Conservation (phyloP, 768 basidiomycete genomes). For the Leccinum incarnatum region DNA sequence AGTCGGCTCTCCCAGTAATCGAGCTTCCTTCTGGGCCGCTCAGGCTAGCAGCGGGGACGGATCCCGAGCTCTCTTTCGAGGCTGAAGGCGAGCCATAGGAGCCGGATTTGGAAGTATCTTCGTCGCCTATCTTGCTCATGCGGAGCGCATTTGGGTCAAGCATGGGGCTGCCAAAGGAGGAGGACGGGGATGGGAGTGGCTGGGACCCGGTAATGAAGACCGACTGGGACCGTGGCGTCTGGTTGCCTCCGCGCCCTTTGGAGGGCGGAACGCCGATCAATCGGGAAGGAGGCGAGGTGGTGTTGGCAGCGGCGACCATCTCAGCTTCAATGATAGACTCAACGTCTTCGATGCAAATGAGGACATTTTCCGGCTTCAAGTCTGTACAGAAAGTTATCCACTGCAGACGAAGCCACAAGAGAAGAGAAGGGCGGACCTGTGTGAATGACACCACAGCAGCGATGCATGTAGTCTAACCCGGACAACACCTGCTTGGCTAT, state of each 20-base stretch:
- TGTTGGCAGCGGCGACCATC: slow-evolving; percentile 45
- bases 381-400: slow-evolving; percentile 43
- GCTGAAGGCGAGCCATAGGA: slow-evolving; percentile 27
- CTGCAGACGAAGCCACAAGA: background rate
- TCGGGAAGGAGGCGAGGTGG: slow-evolving; percentile 45
- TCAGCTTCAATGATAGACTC: slow-evolving; percentile 89
- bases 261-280: slow-evolving; percentile 92
- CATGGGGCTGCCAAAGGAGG: slow-evolving; percentile 69
- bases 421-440: slow-evolving; percentile 52
- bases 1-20: slow-evolving; percentile 29
- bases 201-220: slow-evolving; percentile 90
- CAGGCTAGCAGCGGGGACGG: slow-evolving; percentile 7
- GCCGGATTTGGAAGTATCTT: slow-evolving; percentile 35
- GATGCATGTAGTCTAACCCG: slow-evolving; percentile 97
- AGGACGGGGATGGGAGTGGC: slow-evolving; percentile 84
- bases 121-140: slow-evolving; percentile 84
- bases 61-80: slow-evolving; percentile 25
- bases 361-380: slow-evolving; percentile 96
- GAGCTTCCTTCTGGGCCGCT: slow-evolving; percentile 13
- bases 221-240: slow-evolving; percentile 83
- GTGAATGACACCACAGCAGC: slow-evolving; percentile 95
- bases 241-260: slow-evolving; percentile 92
- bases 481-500: slow-evolving; percentile 96
- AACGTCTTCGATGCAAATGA: slow-evolving; percentile 96
- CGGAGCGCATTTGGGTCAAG: slow-evolving; percentile 88